Conservation (phyloP, 176 grass and related monocot species). For the Oryza glumipatula region DNA sequence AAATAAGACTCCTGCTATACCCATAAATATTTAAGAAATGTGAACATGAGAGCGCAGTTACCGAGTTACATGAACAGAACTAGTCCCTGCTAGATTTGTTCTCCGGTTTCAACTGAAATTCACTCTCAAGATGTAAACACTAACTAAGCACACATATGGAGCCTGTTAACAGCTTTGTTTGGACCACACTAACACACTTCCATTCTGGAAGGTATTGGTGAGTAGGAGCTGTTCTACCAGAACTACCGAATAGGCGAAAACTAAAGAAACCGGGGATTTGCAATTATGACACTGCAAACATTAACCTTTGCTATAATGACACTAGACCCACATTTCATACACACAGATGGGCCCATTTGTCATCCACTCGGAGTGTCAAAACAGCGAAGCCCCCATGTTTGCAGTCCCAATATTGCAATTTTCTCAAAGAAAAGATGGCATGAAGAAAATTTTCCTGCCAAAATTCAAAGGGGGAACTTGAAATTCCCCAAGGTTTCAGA, state of each 20-base stretch:
- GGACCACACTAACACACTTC: not conserved
- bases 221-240: not conserved
- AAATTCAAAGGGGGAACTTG: not conserved
- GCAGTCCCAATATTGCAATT: too few relatives aligned
- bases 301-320: too few relatives aligned
- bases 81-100: not conserved
- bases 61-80: slow-evolving; percentile 4
- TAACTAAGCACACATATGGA: not conserved
- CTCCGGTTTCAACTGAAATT: not conserved
- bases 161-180: not conserved
- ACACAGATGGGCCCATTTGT: too few relatives aligned
- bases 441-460: not conserved
- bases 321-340: too few relatives aligned
- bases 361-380: too few relatives aligned
- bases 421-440: not conserved
- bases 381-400: too few relatives aligned
- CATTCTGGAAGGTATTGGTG: not conserved
- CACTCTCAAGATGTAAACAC: not conserved
- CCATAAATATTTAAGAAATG: not conserved
- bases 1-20: not conserved
- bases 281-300: too few relatives aligned
- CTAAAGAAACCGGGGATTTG: not conserved
- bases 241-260: not conserved
- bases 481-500: slow-evolving; percentile 3
- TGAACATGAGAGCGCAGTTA: not conserved